Conservation (phyloP, 805 yeast species). For the Vanderwaltozyma verrucispora region DNA sequence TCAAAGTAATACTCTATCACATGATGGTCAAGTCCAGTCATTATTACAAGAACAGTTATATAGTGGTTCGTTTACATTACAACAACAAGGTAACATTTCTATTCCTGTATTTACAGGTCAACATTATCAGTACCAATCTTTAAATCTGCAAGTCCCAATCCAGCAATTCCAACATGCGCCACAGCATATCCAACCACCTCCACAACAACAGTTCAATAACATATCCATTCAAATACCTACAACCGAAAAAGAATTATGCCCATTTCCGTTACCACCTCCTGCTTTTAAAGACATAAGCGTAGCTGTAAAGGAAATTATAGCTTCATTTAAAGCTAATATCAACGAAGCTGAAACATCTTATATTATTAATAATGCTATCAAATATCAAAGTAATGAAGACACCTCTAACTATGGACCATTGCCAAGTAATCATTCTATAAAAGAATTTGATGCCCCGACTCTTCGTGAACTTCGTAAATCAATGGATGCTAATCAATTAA, state of each 20-base stretch:
- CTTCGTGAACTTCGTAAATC: constrained; percentile 76
- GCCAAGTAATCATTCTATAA: constrained; percentile 58
- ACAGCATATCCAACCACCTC: not conserved
- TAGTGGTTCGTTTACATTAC: constrained; percentile 25
- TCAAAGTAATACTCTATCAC: not conserved
- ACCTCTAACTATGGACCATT: constrained; percentile 55
- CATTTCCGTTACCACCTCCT: constrained; percentile 29
- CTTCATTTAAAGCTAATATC: constrained; percentile 15
- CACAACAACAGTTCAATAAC: not conserved
- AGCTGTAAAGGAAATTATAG: constrained; percentile 13
- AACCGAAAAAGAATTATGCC: constrained; percentile 27
- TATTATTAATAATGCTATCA: constrained; percentile 35
- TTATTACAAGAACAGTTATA: constrained; percentile 26
- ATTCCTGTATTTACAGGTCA: constrained; percentile 18
- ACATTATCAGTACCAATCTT: not conserved
- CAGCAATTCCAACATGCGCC: constrained; percentile 4
- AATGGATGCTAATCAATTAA: constrained; percentile 43
- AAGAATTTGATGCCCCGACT: constrained; percentile 80
- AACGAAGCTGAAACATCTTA: constrained; percentile 29
- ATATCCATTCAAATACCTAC: constrained; percentile 2
- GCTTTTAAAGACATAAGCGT: constrained; percentile 9
- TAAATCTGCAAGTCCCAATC: not conserved
- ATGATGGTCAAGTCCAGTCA: constrained; percentile 13
- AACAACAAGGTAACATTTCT: constrained; percentile 25
- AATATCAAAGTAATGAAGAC: constrained; percentile 38